These are phyloP conservation scores for Teunomyces cretensis DNA, from an alignment of 805 yeast genomes.

Conservation along the genomic window DNA sequence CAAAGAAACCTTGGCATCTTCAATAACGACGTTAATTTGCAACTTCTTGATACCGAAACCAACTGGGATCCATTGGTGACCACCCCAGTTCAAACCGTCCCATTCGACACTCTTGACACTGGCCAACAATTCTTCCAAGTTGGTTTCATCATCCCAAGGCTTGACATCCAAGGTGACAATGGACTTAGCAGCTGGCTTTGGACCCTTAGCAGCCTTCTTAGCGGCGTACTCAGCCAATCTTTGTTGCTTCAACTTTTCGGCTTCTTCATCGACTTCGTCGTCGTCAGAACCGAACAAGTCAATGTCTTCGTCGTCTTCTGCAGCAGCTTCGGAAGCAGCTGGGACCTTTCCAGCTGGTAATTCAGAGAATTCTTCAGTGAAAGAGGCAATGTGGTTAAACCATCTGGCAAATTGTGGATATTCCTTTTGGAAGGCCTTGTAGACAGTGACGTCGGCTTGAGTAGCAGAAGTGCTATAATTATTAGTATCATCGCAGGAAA, in stretches of 20 bases:
- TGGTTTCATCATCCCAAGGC: conserved; percentile 99
- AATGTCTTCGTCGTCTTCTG: conserved; percentile 79
- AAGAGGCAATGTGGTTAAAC: conserved; percentile 97
- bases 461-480: conserved; percentile 74
- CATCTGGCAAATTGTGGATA: conserved; percentile 97
- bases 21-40: conserved; percentile 97
- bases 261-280: conserved; percentile 94
- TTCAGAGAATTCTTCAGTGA: conserved; percentile 77
- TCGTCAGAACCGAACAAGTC: conserved; percentile 94
- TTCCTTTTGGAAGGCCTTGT: conserved; percentile 88
- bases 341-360: conserved; percentile 79
- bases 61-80: conserved; percentile 90
- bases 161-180: conserved; percentile 95
- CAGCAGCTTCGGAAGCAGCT: conserved; percentile 54
- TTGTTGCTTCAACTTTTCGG: conserved; percentile 95
- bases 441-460: conserved; percentile 92
- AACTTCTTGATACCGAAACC: conserved; percentile 99
- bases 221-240: conserved; percentile 98
- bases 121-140: conserved; percentile 83
- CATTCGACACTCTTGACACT: conserved; percentile 79
- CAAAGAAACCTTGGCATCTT: conserved; percentile 92
- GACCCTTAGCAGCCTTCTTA: conserved; percentile 95
- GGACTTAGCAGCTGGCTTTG: conserved; percentile 98
- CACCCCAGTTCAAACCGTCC: conserved; percentile 99
- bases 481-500: conserved; percentile 22